Evolutionary conservation across 495 filamentous ascomycete species (phyloP).

Genomic region (Tuber umbilicatum): DNA sequence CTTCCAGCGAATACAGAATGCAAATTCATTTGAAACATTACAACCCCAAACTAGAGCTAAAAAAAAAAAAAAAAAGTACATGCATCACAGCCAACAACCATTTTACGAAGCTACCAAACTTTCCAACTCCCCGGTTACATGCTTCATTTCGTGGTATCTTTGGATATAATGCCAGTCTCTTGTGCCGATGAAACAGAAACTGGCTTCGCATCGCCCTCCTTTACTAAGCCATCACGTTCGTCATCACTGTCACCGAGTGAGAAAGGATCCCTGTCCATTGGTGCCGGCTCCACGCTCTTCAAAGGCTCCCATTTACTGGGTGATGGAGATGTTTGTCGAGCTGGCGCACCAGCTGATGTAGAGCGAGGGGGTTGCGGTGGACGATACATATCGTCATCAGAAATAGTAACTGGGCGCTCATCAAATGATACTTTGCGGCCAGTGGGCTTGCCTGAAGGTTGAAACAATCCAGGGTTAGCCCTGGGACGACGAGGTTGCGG

Average conservation of each 20-base stretch:
- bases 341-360: slow-evolving; percentile 22
- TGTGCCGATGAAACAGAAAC: slow-evolving; percentile 20
- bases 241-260: slow-evolving; percentile 94
- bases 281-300: slow-evolving; percentile 76
- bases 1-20: neutral
- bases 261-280: slow-evolving; percentile 92
- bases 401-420: slow-evolving; percentile 51
- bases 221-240: slow-evolving; percentile 70
- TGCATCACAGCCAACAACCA: neutral
- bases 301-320: slow-evolving; percentile 96
- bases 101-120: neutral
- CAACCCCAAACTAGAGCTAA: neutral
- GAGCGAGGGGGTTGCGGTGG: slow-evolving; percentile 52
- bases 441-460: slow-evolving; percentile 58
- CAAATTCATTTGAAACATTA: neutral
- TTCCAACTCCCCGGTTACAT: neutral
- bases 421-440: slow-evolving; percentile 70
- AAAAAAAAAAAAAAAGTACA: neutral
- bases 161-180: slow-evolving; percentile 22
- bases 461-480: slow-evolving; percentile 74
- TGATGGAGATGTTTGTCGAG: slow-evolving; percentile 40
- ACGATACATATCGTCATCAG: slow-evolving; percentile 65
- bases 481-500: slow-evolving; percentile 54
- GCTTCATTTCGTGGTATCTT: slow-evolving; percentile 4
- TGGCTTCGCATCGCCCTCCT: slow-evolving; percentile 46